Evolutionary conservation across 176 grass and related monocot genomes (phyloP), one percentile per base, ranked within the genome.

Genomic region (Luzula sylvatica): DNA sequence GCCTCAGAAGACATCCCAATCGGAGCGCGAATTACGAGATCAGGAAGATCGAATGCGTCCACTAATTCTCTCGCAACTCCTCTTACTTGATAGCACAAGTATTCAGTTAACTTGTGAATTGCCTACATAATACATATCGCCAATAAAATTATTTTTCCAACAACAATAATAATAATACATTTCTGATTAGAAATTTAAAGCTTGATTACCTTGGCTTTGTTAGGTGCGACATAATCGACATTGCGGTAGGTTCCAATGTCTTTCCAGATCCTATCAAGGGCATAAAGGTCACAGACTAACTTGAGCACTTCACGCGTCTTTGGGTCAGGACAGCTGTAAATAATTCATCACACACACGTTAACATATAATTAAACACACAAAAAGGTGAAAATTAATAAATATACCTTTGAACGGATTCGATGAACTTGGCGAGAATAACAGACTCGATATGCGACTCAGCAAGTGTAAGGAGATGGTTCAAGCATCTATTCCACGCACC

Each of bases 401-500:
- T 25, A 39, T 64, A 98, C 92, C 79, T 98, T 68, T 86, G 73
- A 12, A 98, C 85, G 17, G 74, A 60, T 58, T 98, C 85, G 55
- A 98, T 86, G 66, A 98, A 98, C 59, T 78, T 98, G 2, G 81
- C 81, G 39, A 98, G 92, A 46, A 98, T 76, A 19, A 98, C 78
- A 11, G 85, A 80, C 51, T 98, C 92, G 55, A 90, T 90, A 52
- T 98, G 92, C 2, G 92, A 90, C 43, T 90, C 92, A 3, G 92
- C 78, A 15, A 98, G 85, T 11, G 81, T 98, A 15, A 98, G 82
- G 23, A 98, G 65, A 69, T 98, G 92, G 58, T 98, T 98, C 72
- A 90, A 87, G 52, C 92, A 98, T 72, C 92, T 90, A 59, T 98
- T 98, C 92, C 92, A 98, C 0, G 92, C 92, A 68, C 92, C 92